Percentiles rank a stretch among this genome's conserved stretches.
These are phyloP conservation scores for Eucalyptus regnans DNA, from an alignment of 345 rosid genomes.

Conservation along the genomic window DNA sequence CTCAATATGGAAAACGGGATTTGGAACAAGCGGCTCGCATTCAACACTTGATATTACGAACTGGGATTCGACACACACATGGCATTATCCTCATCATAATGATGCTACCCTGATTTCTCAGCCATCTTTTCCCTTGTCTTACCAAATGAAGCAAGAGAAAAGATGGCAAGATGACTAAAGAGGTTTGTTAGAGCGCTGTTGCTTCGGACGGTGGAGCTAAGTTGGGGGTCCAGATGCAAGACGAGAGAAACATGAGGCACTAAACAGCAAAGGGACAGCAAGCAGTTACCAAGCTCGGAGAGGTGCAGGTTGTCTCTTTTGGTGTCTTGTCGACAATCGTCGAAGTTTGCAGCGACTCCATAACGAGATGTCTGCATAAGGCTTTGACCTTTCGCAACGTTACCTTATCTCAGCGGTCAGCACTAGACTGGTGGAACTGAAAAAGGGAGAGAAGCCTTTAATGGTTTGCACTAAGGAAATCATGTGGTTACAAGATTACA, in stretches of 20 bases:
- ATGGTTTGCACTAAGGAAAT: background rate
- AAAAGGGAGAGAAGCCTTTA: background rate
- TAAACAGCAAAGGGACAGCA: background rate
- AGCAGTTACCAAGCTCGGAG: background rate
- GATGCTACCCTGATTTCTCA: background rate
- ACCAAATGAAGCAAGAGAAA: background rate
- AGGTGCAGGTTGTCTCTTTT: background rate
- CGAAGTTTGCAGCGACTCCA: background rate
- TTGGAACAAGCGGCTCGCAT: background rate
- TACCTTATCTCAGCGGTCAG: background rate
- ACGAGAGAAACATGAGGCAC: background rate
- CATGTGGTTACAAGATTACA: no score
- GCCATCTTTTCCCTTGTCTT: background rate
- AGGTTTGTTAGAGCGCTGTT: background rate
- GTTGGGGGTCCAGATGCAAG: background rate
- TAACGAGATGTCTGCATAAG: background rate
- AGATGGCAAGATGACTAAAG: background rate
- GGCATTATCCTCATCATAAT: background rate
- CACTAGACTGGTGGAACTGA: background rate
- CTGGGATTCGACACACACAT: background rate
- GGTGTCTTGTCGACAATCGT: background rate
- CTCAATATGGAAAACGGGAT: background rate
- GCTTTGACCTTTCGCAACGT: background rate
- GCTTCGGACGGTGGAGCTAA: background rate
- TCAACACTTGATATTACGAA: background rate